These are phyloP conservation scores for Diaporthe sp. DNA, from an alignment of 2,329 filamentous ascomycete species.

Conservation along the genomic window DNA sequence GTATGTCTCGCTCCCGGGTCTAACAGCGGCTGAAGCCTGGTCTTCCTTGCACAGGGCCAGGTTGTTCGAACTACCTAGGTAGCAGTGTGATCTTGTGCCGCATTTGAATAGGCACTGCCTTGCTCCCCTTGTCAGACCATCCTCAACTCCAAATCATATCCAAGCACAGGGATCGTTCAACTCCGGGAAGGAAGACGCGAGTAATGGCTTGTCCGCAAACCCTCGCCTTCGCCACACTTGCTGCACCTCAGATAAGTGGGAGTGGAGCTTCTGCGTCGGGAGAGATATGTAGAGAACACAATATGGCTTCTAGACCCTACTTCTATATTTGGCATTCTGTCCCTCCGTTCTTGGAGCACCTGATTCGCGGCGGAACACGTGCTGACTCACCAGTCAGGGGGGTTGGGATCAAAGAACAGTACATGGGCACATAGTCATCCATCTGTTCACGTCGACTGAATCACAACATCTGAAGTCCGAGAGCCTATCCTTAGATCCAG, in stretches of 20 bases:
- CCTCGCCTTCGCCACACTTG: background rate
- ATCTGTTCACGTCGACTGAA: background rate
- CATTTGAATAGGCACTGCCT: background rate
- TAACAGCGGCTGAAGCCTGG: background rate
- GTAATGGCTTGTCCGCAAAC: background rate
- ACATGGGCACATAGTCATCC: background rate
- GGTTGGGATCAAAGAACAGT: background rate
- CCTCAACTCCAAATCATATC: background rate
- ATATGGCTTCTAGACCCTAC: background rate
- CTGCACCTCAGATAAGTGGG: background rate
- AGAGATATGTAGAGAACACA: background rate
- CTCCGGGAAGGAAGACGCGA: conserved; percentile 1
- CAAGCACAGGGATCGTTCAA: background rate
- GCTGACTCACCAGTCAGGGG: background rate
- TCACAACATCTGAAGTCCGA: no score
- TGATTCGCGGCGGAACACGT: background rate
- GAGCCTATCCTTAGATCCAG: no score
- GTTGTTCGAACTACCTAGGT: background rate
- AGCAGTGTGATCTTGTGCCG: background rate
- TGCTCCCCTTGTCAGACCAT: background rate
- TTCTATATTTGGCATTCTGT: background rate
- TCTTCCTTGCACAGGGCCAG: background rate
- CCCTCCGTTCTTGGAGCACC: background rate
- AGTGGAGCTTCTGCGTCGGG: background rate
- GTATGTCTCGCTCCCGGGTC: background rate